Evolutionary conservation across 768 basidiomycete species (phyloP).

Genomic region (Mycena rosella): DNA sequence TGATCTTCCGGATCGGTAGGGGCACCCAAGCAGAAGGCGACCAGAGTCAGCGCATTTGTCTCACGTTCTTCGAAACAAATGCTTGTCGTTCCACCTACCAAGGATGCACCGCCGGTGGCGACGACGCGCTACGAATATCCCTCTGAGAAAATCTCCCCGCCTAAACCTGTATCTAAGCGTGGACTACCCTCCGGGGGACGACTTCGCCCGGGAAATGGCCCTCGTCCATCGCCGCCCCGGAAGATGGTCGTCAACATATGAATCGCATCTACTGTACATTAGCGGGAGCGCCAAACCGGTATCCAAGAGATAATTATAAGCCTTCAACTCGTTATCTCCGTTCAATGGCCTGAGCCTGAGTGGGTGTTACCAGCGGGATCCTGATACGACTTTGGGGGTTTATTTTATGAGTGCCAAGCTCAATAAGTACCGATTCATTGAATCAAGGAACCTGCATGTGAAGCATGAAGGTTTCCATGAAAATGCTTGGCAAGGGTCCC

Average conservation of each 20-base stretch:
- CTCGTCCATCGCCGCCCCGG: background rate
- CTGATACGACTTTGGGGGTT: too few relatives aligned
- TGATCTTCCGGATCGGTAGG: background rate
- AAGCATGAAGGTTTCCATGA: too few relatives aligned
- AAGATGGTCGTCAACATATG: constrained; percentile 1
- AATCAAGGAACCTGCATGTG: too few relatives aligned
- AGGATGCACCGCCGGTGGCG: constrained; percentile 5
- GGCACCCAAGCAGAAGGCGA: background rate
- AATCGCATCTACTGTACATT: background rate
- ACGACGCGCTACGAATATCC: constrained; percentile 12
- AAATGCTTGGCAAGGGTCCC: too few relatives aligned
- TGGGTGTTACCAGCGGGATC: too few relatives aligned
- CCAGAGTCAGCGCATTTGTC: background rate
- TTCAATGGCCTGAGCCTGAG: too few relatives aligned
- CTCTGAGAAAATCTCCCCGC: background rate
- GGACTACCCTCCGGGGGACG: background rate
- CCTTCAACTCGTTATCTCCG: too few relatives aligned
- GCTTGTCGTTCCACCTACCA: background rate
- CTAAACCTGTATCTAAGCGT: background rate
- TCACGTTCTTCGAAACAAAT: background rate
- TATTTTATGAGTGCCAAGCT: too few relatives aligned
- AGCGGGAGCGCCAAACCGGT: background rate
- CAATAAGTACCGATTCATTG: too few relatives aligned
- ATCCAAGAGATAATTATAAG: constrained; percentile 2
- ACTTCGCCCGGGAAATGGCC: background rate